phyloP scores from a whole-genome alignment of 2,329 filamentous ascomycete species.

The Colletotrichum orchidophilum region DNA sequence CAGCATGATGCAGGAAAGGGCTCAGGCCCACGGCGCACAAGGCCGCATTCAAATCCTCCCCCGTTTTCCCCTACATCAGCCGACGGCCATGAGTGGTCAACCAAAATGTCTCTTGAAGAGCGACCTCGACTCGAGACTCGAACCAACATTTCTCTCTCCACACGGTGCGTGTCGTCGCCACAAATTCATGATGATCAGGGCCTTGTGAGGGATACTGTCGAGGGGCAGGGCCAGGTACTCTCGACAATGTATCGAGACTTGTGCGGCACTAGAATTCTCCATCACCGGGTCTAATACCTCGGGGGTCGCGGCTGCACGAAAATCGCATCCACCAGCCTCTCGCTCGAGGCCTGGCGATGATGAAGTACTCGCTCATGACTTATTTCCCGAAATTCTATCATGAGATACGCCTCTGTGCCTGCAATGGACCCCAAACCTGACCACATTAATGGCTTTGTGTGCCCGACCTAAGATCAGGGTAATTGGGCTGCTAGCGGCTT shows the following conservation, averaged over 20 bases:
- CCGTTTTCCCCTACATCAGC: neutral
- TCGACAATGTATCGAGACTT: neutral
- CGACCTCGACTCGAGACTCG: neutral
- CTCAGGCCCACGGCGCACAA: neutral
- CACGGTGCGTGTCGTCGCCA: slow-evolving; percentile 20
- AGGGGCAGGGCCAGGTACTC: neutral
- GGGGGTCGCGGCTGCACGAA: slow-evolving; percentile 2
- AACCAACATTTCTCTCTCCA: neutral
- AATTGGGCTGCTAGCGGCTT: slow-evolving; percentile 25
- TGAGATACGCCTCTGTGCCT: neutral
- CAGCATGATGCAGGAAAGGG: neutral
- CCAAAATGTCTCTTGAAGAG: neutral
- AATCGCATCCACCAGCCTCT: slow-evolving; percentile 17
- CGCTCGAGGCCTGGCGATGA: slow-evolving; percentile 10
- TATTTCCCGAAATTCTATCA: slow-evolving; percentile 27
- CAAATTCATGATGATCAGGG: slow-evolving; percentile 12
- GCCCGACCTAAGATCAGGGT: slow-evolving; percentile 11
- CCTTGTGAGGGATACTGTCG: neutral
- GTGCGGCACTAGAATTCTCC: neutral
- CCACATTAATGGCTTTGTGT: slow-evolving; percentile 17
- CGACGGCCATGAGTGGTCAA: neutral
- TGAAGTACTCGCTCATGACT: slow-evolving; percentile 16
- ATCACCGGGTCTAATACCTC: neutral
- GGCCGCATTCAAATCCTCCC: neutral
- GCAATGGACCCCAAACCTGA: slow-evolving; percentile 24